Evolutionary conservation across 495 filamentous ascomycete species (phyloP), one percentile per base, ranked within the genome.

Genomic region (Lasiosphaeris hirsuta): DNA sequence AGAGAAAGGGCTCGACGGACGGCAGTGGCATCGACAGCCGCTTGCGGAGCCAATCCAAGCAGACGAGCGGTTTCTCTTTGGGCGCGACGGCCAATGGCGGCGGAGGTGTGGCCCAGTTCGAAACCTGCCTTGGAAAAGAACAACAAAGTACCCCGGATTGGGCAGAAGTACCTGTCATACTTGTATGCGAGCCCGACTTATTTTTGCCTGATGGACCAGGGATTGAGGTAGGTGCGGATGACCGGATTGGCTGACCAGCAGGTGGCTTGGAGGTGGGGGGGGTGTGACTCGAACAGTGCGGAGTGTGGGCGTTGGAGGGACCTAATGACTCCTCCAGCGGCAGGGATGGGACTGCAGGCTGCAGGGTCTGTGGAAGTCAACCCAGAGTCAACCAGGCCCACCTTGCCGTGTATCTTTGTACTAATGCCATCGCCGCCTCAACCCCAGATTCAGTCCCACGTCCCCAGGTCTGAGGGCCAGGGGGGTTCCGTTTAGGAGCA

Each of bases 361-460:
- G 44, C 13, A 19, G 34, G 33, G 49, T 40, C 44, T 35, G 18
- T n/a, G 51, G 35, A 56, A 49, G 44, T 44, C 58, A 58, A 40
- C 39, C 49, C 46, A 51, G 45, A 34, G 48, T 38, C 51, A 60
- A 44, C 47, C 37, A 1, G 39, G 13, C 23, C 10, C 18, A 17
- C 38, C 39, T 15, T 51, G 40, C 51, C 15, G 39, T 44, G 10
- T 33, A 40, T 35, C 17, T 30, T 39, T 40, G 15, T 33, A n/a
- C n/a, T n/a, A 40, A 40, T 37, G 51, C 51, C 51, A 54, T 54
- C 44, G 42, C 39, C 44, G 51, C 35, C 23, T 30, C 23, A 60
- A 54, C 63, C 63, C 63, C 63, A 65, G 63, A 65, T 62, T 65
- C 57, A 14, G 56, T 61, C 46, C 23, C 23, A 30, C 58, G 48